A percentile compares a stretch with the other conserved stretches of the same genome.
Evolutionary conservation across 192 early-diverging fungal species (phyloP).

Genomic region (Phlyctochytrium planicorne): DNA sequence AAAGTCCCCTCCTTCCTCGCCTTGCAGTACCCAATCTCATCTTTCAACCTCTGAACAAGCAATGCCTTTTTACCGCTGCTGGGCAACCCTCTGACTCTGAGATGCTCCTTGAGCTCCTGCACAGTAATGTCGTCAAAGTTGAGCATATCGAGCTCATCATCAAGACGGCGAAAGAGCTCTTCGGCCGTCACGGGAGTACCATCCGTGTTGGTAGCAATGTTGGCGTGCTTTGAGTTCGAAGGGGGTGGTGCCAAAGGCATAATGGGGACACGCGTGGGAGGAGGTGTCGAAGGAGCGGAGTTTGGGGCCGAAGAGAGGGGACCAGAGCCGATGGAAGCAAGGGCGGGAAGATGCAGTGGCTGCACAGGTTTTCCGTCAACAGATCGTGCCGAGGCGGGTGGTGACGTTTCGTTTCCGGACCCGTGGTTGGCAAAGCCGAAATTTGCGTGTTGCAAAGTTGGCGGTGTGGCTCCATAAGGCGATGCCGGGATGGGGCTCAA

Average conservation of each 20-base stretch:
- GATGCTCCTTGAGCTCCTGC: conserved; percentile 70
- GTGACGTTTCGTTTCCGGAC: too few species aligned
- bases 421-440: too few species aligned
- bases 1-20: conserved; percentile 23
- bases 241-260: conserved; percentile 4
- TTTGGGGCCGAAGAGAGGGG: background rate
- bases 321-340: background rate
- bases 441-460: background rate
- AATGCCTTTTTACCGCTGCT: conserved; percentile 73
- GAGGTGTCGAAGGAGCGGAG: background rate
- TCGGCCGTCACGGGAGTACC: conserved; percentile 6
- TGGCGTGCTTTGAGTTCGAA: background rate
- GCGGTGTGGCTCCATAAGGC: background rate
- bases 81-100: conserved; percentile 64
- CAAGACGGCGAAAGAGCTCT: conserved; percentile 44
- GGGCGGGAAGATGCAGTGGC: background rate
- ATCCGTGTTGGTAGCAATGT: background rate
- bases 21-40: conserved; percentile 38
- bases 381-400: too few species aligned
- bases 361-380: too few species aligned
- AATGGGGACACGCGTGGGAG: background rate
- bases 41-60: conserved; percentile 64
- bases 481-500: conserved; percentile 3
- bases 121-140: conserved; percentile 79
- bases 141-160: conserved; percentile 61